phyloP scores from a whole-genome alignment of 192 early-diverging fungal species.

The Borealophlyctis nickersoniae region DNA sequence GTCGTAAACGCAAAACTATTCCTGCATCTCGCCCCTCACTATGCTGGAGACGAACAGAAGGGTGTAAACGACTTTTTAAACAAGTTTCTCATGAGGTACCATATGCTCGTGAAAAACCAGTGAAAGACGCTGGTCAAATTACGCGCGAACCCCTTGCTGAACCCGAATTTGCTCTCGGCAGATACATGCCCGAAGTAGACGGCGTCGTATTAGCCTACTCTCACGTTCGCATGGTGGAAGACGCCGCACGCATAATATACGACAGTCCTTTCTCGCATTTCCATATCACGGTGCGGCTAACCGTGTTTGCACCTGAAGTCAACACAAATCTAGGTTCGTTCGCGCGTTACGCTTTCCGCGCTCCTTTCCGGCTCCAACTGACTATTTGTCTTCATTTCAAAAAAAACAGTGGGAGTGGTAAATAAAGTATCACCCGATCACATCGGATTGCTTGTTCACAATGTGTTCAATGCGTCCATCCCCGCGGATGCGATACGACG shows the following conservation, averaged over 20 bases:
- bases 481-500: conserved; percentile 75
- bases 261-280: conserved; percentile 86
- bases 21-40: conserved; percentile 68
- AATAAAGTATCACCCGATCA: conserved; percentile 93
- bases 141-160: not conserved
- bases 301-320: conserved; percentile 75
- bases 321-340: conserved; percentile 58
- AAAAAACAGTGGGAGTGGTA: conserved; percentile 74
- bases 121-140: not conserved
- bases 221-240: conserved; percentile 56
- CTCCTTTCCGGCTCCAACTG: not conserved
- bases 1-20: conserved; percentile 38
- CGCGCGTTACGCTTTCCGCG: not conserved
- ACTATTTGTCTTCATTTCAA: not conserved
- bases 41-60: conserved; percentile 47
- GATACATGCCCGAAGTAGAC: conserved; percentile 80
- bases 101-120: not conserved
- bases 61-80: conserved; percentile 66
- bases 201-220: conserved; percentile 83
- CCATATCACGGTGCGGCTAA: conserved; percentile 62
- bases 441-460: conserved; percentile 88
- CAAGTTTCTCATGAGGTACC: conserved; percentile 67
- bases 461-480: conserved; percentile 95
- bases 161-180: conserved; percentile 26
- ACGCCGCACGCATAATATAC: conserved; percentile 66